Evolutionary conservation across 192 early-diverging fungal genomes (phyloP).

Genomic region (Chytriomyces sp.): DNA sequence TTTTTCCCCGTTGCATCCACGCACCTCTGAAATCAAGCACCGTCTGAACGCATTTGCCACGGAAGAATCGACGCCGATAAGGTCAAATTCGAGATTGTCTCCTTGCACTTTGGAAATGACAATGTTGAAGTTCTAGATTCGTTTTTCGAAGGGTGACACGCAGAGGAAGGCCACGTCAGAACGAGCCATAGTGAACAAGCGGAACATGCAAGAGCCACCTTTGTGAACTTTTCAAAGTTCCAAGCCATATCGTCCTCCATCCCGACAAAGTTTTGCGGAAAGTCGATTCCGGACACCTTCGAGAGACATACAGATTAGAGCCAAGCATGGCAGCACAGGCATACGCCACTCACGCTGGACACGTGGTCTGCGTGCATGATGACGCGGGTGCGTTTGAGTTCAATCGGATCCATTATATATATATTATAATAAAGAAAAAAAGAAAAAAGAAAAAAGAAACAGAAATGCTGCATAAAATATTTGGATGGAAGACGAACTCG

Average conservation of each 20-base stretch:
- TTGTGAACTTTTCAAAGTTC: constrained; percentile 72
- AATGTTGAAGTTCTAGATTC: constrained; percentile 69
- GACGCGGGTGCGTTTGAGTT: constrained; percentile 61
- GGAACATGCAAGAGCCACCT: constrained; percentile 50
- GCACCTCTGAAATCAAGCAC: constrained; percentile 90
- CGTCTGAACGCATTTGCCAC: constrained; percentile 94
- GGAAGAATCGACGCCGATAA: constrained; percentile 90
- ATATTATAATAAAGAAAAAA: constrained; percentile 5
- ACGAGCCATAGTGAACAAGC: neutral
- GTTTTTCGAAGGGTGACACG: neutral
- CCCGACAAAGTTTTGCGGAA: constrained; percentile 73
- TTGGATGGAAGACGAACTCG: constrained; percentile 42
- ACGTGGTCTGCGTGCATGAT: constrained; percentile 72
- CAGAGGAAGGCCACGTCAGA: neutral
- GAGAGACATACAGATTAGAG: neutral
- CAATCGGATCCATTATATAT: constrained; percentile 26
- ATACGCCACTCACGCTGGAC: constrained; percentile 57
- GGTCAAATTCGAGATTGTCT: constrained; percentile 91
- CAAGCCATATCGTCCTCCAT: constrained; percentile 55
- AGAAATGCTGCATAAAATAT: constrained; percentile 36
- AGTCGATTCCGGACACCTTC: constrained; percentile 80
- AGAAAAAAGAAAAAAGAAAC: constrained; percentile 34
- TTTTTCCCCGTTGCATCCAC: constrained; percentile 9
- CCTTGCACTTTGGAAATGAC: constrained; percentile 70
- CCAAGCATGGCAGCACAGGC: neutral